A percentile compares a stretch with the other conserved stretches of the same genome.
phyloP scores from a whole-genome alignment of 176 grass and related monocot genomes.

The Zizania latifolia region DNA sequence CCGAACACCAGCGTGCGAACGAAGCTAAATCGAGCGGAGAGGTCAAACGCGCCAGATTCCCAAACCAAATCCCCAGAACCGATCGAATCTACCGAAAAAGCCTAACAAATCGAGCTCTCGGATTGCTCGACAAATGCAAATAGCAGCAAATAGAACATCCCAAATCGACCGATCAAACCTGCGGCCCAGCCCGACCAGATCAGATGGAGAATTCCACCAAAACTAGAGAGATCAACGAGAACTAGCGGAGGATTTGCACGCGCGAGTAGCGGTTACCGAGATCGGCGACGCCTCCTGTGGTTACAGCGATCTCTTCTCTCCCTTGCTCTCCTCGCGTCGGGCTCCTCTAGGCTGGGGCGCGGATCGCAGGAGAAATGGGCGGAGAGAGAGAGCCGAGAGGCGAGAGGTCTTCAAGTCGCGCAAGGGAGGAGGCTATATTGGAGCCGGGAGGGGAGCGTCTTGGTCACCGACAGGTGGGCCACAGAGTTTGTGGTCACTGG shows the following conservation, averaged over 20 bases:
- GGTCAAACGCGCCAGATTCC: constrained; percentile 17
- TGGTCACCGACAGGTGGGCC: constrained; percentile 30
- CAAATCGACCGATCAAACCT: neutral
- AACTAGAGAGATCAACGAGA: neutral
- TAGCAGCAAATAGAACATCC: neutral
- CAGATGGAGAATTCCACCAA: neutral
- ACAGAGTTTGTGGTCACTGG: neutral
- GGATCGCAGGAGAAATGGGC: constrained; percentile 26
- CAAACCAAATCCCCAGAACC: neutral
- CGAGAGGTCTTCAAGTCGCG: neutral
- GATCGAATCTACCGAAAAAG: neutral
- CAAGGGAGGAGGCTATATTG: neutral
- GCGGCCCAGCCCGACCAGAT: neutral
- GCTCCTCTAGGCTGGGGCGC: neutral
- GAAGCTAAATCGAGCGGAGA: neutral
- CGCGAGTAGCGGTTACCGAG: constrained; percentile 24
- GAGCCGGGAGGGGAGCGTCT: neutral
- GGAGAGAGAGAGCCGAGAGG: neutral
- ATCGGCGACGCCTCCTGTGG: neutral
- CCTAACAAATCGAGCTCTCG: neutral
- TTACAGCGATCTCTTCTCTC: neutral
- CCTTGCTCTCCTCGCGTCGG: constrained; percentile 23
- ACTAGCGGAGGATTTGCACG: neutral
- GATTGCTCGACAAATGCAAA: neutral
- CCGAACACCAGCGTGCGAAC: constrained; percentile 2